A percentile compares a stretch with the other conserved stretches of the same genome.
These are phyloP conservation scores for Pichia sp. DNA, from an alignment of 1,139 yeast species.

Conservation along the genomic window DNA sequence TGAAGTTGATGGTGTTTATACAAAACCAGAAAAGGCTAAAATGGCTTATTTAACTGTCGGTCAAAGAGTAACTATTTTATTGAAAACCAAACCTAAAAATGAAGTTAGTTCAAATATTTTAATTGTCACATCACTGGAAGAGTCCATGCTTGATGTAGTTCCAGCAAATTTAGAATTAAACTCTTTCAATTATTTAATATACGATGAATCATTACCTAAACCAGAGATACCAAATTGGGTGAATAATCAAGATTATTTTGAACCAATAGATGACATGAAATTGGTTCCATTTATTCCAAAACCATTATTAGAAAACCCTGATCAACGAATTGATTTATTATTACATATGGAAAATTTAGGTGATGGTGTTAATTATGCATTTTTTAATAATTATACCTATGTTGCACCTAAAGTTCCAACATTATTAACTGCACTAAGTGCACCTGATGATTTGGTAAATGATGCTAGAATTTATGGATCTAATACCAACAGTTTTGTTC, in stretches of 20 bases:
- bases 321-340: conserved; percentile 51
- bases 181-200: conserved; percentile 49
- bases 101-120: conserved; percentile 47
- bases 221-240: conserved; percentile 17
- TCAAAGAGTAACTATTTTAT: conserved; percentile 60
- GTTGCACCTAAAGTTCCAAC: conserved; percentile 64
- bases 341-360: conserved; percentile 64
- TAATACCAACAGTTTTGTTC: conserved; percentile 56
- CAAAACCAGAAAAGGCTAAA: conserved; percentile 51
- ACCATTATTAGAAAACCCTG: conserved; percentile 50
- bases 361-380: conserved; percentile 70
- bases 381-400: conserved; percentile 63
- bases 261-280: conserved; percentile 49
- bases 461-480: conserved; percentile 57
- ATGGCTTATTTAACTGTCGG: conserved; percentile 62
- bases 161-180: conserved; percentile 47
- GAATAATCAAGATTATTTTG: conserved; percentile 23
- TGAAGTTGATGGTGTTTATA: conserved; percentile 68
- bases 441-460: conserved; percentile 42
- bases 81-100: conserved; percentile 42
- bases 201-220: conserved; percentile 33
- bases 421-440: conserved; percentile 49
- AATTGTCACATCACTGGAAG: conserved; percentile 57
- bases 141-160: conserved; percentile 58
- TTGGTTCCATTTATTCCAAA: conserved; percentile 41